Evolutionary conservation across 2,329 filamentous ascomycete genomes (phyloP).

Genomic region (Scleromitrula shiraiana): DNA sequence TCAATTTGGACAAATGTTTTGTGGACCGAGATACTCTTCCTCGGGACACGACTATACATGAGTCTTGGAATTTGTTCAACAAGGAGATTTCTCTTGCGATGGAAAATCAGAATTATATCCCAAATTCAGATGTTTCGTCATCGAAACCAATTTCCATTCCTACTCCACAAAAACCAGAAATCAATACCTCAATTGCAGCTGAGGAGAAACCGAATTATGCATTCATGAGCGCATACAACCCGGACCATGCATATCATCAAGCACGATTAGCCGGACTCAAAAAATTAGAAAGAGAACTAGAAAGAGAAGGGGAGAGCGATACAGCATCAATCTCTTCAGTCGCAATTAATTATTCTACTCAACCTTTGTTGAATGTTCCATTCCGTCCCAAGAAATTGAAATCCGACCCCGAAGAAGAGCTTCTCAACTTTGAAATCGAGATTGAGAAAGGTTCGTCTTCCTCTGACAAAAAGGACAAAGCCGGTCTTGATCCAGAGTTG

Average conservation of each 20-base stretch:
- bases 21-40: background rate
- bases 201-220: slow-evolving; percentile 4
- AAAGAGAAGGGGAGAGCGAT: background rate
- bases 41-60: too few relatives aligned
- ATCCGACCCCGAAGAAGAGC: background rate
- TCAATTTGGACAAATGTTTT: background rate
- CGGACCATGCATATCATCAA: slow-evolving; percentile 3
- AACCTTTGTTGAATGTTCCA: background rate
- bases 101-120: background rate
- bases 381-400: background rate
- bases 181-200: background rate
- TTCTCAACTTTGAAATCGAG: too few relatives aligned
- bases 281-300: background rate
- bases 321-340: background rate
- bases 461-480: background rate
- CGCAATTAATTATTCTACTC: background rate
- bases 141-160: background rate
- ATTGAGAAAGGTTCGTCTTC: background rate
- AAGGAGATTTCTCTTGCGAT: background rate
- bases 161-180: background rate
- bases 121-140: too few relatives aligned
- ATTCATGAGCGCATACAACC: slow-evolving; percentile 7
- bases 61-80: slow-evolving; percentile 3
- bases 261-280: background rate
- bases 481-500: background rate